Base-by-base conservation (phyloP, 495 filamentous ascomycete species). In the Glarea lozoyensis region DNA sequence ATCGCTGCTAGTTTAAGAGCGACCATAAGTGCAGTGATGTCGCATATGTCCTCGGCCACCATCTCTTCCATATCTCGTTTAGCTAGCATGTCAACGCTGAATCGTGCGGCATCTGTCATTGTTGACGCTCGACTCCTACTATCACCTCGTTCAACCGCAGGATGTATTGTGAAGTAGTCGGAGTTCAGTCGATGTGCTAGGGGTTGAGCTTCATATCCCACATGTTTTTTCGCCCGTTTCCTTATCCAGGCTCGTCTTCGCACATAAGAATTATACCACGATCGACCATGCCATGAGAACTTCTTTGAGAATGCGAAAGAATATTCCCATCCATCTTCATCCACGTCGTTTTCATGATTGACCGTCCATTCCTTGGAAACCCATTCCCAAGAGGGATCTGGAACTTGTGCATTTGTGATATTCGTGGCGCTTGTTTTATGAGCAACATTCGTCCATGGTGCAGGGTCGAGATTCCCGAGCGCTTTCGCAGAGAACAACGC, bases 301-400 rank as follows among this genome's bases (percentile, higher is more conserved):
- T 64, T 65, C 34, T 73, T 79, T 2, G 66, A 61, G 53, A 97
- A 99, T 46, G 79, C 82, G 64, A 94, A 86, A 16, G 82, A 84
- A 56, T 99, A 99, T 54, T 89, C 76, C 93, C 93, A 99, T 2
- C 93, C 93, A 48, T 94, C 87, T 45, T 90, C 82, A 53, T 97
- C 93, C 9, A 86, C 77, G 48, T 85, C 79, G n/a, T 78, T 76
- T 6, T 85, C 81, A 72, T 88, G 86, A 56, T 99, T 89, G 17
- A 95, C 79, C 49, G 84, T 87, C 93, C 93, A 99, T 27, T 81
- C 80, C 44, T 82, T 78, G 93, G 92, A 99, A 3, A 75, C 82
- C 92, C 92, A 98, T 61, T 83, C 76, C 93, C 93, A 99, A 54
- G 81, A 86, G 2, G 93, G 93, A 58, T 97, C 93, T 0, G 93